Base-by-base conservation (phyloP, 371 early-diverging fungal species). In the Rhizopus arrhizus region DNA sequence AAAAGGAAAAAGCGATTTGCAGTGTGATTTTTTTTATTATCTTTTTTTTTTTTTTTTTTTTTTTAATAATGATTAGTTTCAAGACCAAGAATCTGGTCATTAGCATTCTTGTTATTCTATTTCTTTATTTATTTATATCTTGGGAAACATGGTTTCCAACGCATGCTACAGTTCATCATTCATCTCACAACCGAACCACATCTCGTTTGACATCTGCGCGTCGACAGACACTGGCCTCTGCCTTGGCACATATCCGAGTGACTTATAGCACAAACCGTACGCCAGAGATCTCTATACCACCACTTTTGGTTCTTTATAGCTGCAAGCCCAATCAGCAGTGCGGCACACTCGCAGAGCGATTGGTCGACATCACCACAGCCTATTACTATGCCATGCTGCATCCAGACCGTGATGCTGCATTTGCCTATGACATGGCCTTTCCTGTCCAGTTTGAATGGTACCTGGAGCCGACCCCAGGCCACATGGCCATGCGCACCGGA, bases 181-280 rank as follows among this genome's bases (percentile, higher is more conserved):
- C 28, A 50, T 15, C 5, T 8, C 28, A 52, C 36, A 36, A 11
- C 11, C 36, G 11, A 36, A 36, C 6, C 36, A 36, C 36, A 36
- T 36, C 36, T 38, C 51, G 72, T 13, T 43, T 72, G 3, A 38
- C 52, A 2, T n/a, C 16, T 29, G 16, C 38, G 28, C 63, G 57
- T 34, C 62, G 56, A 33, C 54, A 56, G 4, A 33, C 63, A 2
- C 38, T 70, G 5, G 46, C 51, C 3, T 74, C 75, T 7, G 81
- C 64, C 3, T 65, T 77, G 13, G 75, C 74, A 7, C 81, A 77
- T 48, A 65, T 77, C 28, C 72, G 68, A 29, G 48, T 62, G 0
- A 72, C 73, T 41, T 80, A 80, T 56, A 74, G 73, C 1, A 67
- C 75, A n/a, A 77, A 77, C 34, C 63, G 74, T 9, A 80, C 78